Evolutionary conservation across 106 monocot genomes (phyloP).

Genomic region (Alisma plantagoaquatica): DNA sequence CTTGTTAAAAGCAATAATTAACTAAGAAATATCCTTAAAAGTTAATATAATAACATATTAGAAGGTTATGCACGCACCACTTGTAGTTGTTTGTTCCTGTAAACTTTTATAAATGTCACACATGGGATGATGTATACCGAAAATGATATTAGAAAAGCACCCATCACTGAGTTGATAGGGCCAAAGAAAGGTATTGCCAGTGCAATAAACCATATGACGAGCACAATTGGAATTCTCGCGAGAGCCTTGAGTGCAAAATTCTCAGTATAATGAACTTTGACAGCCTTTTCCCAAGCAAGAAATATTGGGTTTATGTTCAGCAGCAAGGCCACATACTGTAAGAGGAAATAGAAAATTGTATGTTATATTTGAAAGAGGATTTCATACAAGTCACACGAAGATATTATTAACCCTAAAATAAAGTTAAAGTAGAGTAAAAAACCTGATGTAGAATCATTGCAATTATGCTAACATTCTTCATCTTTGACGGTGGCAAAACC

Average conservation of each 20-base stretch:
- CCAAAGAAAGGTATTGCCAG: conserved; percentile 6
- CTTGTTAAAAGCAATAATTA: no score
- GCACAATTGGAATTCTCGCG: neutral
- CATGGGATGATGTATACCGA: conserved; percentile 3
- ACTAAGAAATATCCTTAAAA: no score
- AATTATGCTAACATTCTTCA: conserved; percentile 3
- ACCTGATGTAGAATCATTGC: conserved; percentile 8
- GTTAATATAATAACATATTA: no score
- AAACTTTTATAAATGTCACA: neutral
- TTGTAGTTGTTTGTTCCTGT: neutral
- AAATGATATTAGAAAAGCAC: neutral
- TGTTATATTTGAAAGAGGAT: neutral
- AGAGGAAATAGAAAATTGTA: neutral
- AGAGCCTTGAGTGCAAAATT: neutral
- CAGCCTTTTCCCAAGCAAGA: conserved; percentile 1
- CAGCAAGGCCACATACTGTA: conserved; percentile 5
- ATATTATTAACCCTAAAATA: no score
- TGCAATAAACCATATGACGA: conserved; percentile 1
- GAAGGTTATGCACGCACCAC: no score
- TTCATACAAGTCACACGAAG: neutral
- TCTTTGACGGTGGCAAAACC: conserved; percentile 1
- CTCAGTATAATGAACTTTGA: conserved; percentile 1
- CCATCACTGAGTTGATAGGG: conserved; percentile 4
- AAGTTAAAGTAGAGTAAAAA: no score
- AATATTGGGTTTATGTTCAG: conserved; percentile 3